These are phyloP conservation scores for Quercus robur DNA, from an alignment of 306 rosid species.

Conservation along the genomic window DNA sequence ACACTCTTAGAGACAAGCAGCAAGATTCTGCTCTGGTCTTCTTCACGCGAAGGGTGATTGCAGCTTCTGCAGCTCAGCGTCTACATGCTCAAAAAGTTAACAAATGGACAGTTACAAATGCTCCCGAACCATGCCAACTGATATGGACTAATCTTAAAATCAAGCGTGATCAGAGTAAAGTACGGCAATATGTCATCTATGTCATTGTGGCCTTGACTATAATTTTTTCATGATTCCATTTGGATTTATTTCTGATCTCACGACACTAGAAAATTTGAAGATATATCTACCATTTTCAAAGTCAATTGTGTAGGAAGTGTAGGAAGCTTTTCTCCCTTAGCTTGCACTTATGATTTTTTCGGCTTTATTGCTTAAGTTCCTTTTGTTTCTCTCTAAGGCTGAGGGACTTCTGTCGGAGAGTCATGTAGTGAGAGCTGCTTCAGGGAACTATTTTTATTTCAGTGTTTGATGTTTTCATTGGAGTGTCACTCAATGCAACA, in stretches of 20 bases:
- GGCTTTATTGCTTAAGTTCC: slow-evolving; percentile 79
- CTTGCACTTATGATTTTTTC: slow-evolving; percentile 68
- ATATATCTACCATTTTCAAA: slow-evolving; percentile 74
- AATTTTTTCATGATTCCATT: slow-evolving; percentile 78
- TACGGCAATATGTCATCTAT: slow-evolving; percentile 65
- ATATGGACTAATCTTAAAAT: slow-evolving; percentile 81
- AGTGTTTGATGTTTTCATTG: slow-evolving; percentile 78
- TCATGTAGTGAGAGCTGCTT: slow-evolving; percentile 81
- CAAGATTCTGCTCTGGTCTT: slow-evolving; percentile 67
- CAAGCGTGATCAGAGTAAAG: slow-evolving; percentile 50
- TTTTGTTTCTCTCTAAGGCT: slow-evolving; percentile 59
- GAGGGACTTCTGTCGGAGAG: slow-evolving; percentile 83
- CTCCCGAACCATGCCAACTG: slow-evolving; percentile 75
- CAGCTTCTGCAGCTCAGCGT: slow-evolving; percentile 87
- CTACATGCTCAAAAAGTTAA: slow-evolving; percentile 73
- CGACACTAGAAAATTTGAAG: slow-evolving; percentile 61
- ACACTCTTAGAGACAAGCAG: slow-evolving; percentile 80
- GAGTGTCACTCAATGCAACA: slow-evolving; percentile 75
- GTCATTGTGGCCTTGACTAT: slow-evolving; percentile 58
- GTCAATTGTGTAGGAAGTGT: slow-evolving; percentile 43
- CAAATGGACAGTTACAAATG: slow-evolving; percentile 59
- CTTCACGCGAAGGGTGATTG: slow-evolving; percentile 59
- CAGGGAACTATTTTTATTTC: slow-evolving; percentile 89
- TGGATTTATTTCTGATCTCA: slow-evolving; percentile 58
- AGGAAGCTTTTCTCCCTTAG: slow-evolving; percentile 94